Base-by-base conservation (phyloP, 1,284 basidiomycete species). In the Malassezia brasiliensis region DNA sequence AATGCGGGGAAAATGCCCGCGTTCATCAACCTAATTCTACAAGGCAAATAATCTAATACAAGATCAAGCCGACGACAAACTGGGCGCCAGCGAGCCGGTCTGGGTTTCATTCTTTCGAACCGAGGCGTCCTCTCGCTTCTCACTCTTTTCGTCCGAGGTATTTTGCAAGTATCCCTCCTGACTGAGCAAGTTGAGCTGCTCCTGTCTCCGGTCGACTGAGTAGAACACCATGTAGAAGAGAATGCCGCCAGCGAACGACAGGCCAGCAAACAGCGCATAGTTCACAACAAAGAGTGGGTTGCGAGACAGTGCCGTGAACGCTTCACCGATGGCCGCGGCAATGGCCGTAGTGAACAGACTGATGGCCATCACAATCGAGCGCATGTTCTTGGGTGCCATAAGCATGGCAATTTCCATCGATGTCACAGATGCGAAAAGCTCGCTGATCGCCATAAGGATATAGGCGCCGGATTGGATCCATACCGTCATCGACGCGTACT, bases 341-440 rank as follows among this genome's bases (percentile, higher is more conserved):
- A 88, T 55, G 17, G 86, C 85, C 35, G 73, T 80, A 71, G 76
- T 83, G 77, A 89, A 87, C 36, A 88, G 77, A 86, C 74, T 69
- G 41, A 67, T 51, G 25, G 58, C 57, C 69, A 72, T 74, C 51
- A 76, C 72, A 35, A 77, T 67, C 28, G 74, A 75, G 7, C 73
- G 66, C 76, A 77, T 76, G 59, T 69, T 72, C 53, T 66, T 71
- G 52, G 76, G 76, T 11, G 76, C 76, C 62, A 75, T 89, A 56
- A 85, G 88, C 78, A 86, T 89, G 15, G 87, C 88, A 72, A 89
- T 89, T 75, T 91, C 88, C 62, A 79, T 69, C 50, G 76, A 76
- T 15, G 87, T 89, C 76, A 90, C 87, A 7, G 84, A 86, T 0
- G 87, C 87, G 50, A 91, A 81, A 68, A 90, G 87, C 77, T 79